phyloP scores from a whole-genome alignment of 202 grass and related monocot species.

The Digitaria exilis region DNA sequence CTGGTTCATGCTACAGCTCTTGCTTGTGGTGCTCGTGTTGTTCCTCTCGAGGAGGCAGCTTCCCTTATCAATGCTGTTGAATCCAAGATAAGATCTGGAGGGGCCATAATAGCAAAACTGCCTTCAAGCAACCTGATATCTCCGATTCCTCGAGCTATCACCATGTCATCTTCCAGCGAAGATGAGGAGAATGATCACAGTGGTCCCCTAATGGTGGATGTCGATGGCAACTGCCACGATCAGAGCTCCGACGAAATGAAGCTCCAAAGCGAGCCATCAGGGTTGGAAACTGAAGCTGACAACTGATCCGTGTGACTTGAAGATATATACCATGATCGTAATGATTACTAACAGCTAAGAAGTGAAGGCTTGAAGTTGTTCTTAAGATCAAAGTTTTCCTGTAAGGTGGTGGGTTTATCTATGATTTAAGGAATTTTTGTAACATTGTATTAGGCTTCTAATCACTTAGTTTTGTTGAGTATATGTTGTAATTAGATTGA shows the following conservation, averaged over 20 bases:
- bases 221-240: background rate
- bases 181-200: constrained; percentile 40
- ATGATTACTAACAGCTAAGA: constrained; percentile 41
- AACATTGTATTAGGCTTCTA: constrained; percentile 37
- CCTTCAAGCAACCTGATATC: constrained; percentile 34
- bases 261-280: constrained; percentile 32
- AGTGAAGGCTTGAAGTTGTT: constrained; percentile 2
- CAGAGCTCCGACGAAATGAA: constrained; percentile 43
- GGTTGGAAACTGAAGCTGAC: constrained; percentile 46
- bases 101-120: constrained; percentile 62
- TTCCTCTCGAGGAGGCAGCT: constrained; percentile 64
- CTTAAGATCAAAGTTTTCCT: constrained; percentile 30
- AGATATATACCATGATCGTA: constrained; percentile 20
- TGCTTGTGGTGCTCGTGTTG: constrained; percentile 75
- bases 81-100: constrained; percentile 80
- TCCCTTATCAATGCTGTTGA: constrained; percentile 69
- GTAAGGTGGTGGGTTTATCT: background rate
- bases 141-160: constrained; percentile 18
- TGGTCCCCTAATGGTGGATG: constrained; percentile 6
- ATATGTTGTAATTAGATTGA: constrained; percentile 32
- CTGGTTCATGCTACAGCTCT: constrained; percentile 80
- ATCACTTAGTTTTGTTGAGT: background rate
- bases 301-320: constrained; percentile 14
- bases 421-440: constrained; percentile 26
- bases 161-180: constrained; percentile 53